These are phyloP conservation scores for Neurospora sp. DNA, from an alignment of 495 filamentous ascomycete genomes.

Conservation along the genomic window DNA sequence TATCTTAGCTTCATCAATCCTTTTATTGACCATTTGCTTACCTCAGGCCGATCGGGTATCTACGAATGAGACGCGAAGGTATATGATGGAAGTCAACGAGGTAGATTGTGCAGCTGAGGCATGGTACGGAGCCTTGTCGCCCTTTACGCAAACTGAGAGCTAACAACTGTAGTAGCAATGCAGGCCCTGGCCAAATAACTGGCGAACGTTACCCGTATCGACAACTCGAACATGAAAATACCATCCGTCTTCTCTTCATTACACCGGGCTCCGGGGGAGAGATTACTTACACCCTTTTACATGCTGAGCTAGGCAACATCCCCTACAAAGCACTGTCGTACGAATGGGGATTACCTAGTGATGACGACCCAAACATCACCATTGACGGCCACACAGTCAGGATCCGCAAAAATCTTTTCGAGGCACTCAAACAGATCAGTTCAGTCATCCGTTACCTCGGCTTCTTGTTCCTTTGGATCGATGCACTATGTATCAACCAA, in stretches of 20 bases:
- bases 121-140: background rate
- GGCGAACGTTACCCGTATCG: background rate
- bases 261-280: background rate
- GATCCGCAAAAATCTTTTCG: background rate
- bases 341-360: background rate
- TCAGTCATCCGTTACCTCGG: background rate
- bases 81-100: background rate
- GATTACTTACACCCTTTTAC: background rate
- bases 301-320: background rate
- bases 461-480: background rate
- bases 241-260: background rate
- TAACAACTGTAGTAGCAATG: background rate
- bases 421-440: background rate
- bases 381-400: background rate
- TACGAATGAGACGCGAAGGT: background rate
- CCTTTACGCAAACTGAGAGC: background rate
- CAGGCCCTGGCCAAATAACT: background rate
- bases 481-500: slow-evolving; percentile 7
- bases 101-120: rapidly evolving
- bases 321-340: background rate
- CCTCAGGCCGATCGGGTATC: background rate
- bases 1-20: background rate
- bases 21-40: background rate
- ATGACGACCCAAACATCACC: background rate
- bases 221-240: background rate